Evolutionary conservation across 2,329 filamentous ascomycete genomes (phyloP), one percentile per base, ranked within the genome.

Genomic region (Didymella keratinophila): DNA sequence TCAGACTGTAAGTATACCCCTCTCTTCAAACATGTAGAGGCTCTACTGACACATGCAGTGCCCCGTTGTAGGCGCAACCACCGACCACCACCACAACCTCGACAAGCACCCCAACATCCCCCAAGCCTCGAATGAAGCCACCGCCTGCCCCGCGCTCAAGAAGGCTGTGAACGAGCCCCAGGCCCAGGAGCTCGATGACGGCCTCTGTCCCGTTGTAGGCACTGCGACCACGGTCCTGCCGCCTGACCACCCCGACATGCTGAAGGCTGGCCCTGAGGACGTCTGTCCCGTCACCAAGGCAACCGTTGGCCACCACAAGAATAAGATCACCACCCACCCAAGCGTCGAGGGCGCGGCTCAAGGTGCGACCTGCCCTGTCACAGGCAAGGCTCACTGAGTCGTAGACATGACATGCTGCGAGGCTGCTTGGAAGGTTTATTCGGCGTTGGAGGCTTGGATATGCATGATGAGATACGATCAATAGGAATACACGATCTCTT

Each of bases 251-350:
- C 79, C 79, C 2, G 69, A 72, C 43, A 70, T 78, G 58, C 72
- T 68, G 12, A 72, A 76, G 57, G 75, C 76, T 36, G 72, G 76
- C 48, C 71, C 74, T 20, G 77, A 72, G 4, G 71, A 77, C 10
- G 71, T 79, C 8, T 80, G 78, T 56, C 78, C 78, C 0, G 73
- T 80, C n/a, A 80, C 78, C 23, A 79, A 79, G 64, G 79, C 78
- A 6, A 78, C 70, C 7, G 70, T 80, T 12, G 76, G 72, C 23
- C 79, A 81, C 54, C 79, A 81, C 55, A 72, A 77, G 71, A 66
- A 70, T 8, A 80, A 80, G 69, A 76, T 81, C 10, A 68, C 73
- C 39, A 66, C 65, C 49, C 79, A 81, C 61, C 78, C 78, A 10
- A 71, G 62, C 43, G 77, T 81, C n/a, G 57, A 73, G 39, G 69